Base-by-base conservation (phyloP, 192 early-diverging fungal species). In the Coemansia sp. region DNA sequence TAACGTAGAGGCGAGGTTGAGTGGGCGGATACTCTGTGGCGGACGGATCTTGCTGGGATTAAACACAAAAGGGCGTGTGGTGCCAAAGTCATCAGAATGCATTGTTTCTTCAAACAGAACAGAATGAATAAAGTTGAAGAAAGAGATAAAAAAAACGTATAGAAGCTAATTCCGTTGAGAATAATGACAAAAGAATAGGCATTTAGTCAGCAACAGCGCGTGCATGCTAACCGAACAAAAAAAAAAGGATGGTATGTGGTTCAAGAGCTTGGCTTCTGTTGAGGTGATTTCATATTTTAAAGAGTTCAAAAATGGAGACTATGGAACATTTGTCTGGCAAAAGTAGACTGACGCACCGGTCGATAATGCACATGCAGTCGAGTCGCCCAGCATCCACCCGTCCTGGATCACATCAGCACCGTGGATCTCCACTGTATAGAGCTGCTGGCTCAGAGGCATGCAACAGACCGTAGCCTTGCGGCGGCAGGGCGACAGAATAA, bases 21-120 rank as follows among this genome's bases (percentile, higher is more conserved):
- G 58, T 25, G 72, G 72, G 6, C 72, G 61, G 7, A 64, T 60
- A 40, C 72, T 74, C 10, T 65, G 56, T 14, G 72, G 72, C 0
- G 66, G 66, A 27, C 54, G 61, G 29, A 64, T 47, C 24, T 60
- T 63, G 58, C 28, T 53, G 6, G 72, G 72, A 28, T 64, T 68
- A 28, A 74, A 74, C 22, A 67, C 72, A 54, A 74, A 68, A 3
- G 72, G 66, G 14, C 63, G 43, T 14, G 59, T 31, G 11, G 45
- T 54, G 23, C 45, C 40, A 28, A 38, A 21, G 42, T 50, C 40
- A 27, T 46, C 56, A 31, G 45, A 43, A 16, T 32, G 14, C 49
- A 52, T 52, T 24, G n/a, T 40, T 40, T 40, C 14, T n/a, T n/a
- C 12, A 30, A 18, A 56, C 6, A 25, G n/a, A n/a, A n/a, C n/a